Evolutionary conservation across 2,329 filamentous ascomycete species (phyloP).

Genomic region (Apiospora malaysiana): DNA sequence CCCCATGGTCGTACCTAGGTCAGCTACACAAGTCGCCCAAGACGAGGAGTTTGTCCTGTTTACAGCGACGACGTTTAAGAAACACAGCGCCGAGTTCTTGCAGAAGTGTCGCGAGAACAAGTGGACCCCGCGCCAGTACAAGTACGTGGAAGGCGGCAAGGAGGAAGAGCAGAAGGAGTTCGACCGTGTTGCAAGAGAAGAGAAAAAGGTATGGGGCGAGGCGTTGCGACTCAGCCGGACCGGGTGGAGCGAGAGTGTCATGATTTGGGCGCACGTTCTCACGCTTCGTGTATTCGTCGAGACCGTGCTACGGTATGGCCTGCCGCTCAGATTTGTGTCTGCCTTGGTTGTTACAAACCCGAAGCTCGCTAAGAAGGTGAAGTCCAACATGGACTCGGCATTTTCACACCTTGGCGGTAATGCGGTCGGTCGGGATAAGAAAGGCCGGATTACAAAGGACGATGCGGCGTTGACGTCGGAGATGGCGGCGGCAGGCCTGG

Average conservation of each 20-base stretch:
- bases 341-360: constrained; percentile 82
- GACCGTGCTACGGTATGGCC: constrained; percentile 93
- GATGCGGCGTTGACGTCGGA: constrained; percentile 80
- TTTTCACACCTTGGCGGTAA: constrained; percentile 96
- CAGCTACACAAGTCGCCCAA: constrained; percentile 76
- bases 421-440: constrained; percentile 92
- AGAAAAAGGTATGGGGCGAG: constrained; percentile 88
- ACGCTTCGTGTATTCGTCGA: constrained; percentile 95
- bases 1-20: constrained; percentile 93
- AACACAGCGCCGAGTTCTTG: constrained; percentile 83
- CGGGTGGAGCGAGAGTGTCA: constrained; percentile 95
- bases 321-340: constrained; percentile 88
- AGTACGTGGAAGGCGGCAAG: constrained; percentile 86
- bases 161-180: constrained; percentile 91
- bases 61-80: constrained; percentile 92
- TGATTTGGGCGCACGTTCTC: constrained; percentile 94
- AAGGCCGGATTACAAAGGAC: constrained; percentile 88
- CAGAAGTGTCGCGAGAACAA: constrained; percentile 92
- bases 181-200: constrained; percentile 80
- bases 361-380: constrained; percentile 83
- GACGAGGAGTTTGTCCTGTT: constrained; percentile 92
- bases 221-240: constrained; percentile 84
- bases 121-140: constrained; percentile 95
- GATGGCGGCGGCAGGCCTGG: constrained; percentile 77
- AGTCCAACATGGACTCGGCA: constrained; percentile 77